These are phyloP conservation scores for Graphilbum ipis-grandicollis DNA, from an alignment of 2,329 filamentous ascomycete species.

Conservation along the genomic window DNA sequence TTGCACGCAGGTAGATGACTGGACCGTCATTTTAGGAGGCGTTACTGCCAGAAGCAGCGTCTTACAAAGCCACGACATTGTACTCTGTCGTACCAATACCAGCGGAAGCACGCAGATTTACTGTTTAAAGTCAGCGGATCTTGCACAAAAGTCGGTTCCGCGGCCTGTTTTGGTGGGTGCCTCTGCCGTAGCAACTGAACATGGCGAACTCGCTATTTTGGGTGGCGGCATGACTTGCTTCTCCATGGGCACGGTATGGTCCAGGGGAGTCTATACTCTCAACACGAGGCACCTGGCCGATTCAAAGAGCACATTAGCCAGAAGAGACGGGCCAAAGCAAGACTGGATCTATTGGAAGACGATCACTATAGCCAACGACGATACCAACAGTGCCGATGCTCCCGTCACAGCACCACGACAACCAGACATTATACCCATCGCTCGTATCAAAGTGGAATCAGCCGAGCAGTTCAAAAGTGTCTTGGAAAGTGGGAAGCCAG, in stretches of 20 bases:
- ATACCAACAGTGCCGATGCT: background rate
- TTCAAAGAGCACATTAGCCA: background rate
- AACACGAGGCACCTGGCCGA: background rate
- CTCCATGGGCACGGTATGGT: slow-evolving; percentile 80
- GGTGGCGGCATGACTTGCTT: slow-evolving; percentile 82
- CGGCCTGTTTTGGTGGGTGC: slow-evolving; percentile 58
- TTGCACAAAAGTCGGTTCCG: slow-evolving; percentile 4
- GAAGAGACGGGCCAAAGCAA: background rate
- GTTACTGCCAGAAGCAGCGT: slow-evolving; percentile 24
- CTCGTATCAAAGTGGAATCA: slow-evolving; percentile 32
- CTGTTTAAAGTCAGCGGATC: slow-evolving; percentile 1
- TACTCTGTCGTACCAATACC: slow-evolving; percentile 18
- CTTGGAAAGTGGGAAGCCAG: slow-evolving; percentile 38
- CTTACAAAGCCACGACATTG: slow-evolving; percentile 31
- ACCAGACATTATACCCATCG: slow-evolving; percentile 17
- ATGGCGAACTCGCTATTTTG: slow-evolving; percentile 39
- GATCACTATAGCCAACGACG: slow-evolving; percentile 1
- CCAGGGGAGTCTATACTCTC: slow-evolving; percentile 37
- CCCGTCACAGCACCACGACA: background rate
- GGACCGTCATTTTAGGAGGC: slow-evolving; percentile 22
- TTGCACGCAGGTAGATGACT: slow-evolving; percentile 2
- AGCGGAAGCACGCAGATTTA: slow-evolving; percentile 13
- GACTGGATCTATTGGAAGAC: slow-evolving; percentile 5
- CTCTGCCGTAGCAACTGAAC: slow-evolving; percentile 29
- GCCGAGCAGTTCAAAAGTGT: slow-evolving; percentile 41